Base-by-base conservation (phyloP, 2,329 filamentous ascomycete species). In the Trichoderma brevicompactum region DNA sequence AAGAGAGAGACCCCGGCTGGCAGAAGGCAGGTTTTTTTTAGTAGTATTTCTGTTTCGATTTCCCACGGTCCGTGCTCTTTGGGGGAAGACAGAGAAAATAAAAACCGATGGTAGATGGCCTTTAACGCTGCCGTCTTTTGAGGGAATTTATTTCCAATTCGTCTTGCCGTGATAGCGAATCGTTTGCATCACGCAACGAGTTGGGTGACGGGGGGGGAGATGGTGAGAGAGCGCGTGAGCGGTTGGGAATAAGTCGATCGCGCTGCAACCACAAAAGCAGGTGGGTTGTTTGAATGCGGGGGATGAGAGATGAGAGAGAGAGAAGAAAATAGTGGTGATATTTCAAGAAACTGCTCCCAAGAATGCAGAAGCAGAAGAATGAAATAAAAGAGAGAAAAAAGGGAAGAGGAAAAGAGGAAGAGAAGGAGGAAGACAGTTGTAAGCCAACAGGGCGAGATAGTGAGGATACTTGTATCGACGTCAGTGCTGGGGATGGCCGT, bases 111-210 rank as follows among this genome's bases (percentile, higher is more conserved):
- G 23, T 28, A 2, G 23, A 28, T 28, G 23, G 23, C 23, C 23
- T 28, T 28, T 28, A 28, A 28, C 23, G 23, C 23, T 28, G 23
- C 23, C 23, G 46, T 7, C 10, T 34, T n/a, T 48, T 60, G 28
- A 28, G 17, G 36, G 12, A 44, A 52, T 41, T 60, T 36, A 62
- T 4, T 43, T n/a, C 38, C 59, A n/a, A 19, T 60, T 49, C 44
- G 55, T 8, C 32, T 43, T 23, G 23, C 48, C 38, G 23, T 41
- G 36, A 44, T 34, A 40, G 44, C 34, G 56, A 15, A 40, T 62
- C 48, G 48, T 44, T 62, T 52, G 48, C 59, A 62, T 62, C 59
- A 62, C 59, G 59, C 59, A 62, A 60, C 56, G 44, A 36, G n/a
- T 60, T 60, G 56, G 56, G 44, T 60, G 56, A 44, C 38, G n/a